Conservation (phyloP, 176 grass and related monocot genomes). For the Otatea glauca region DNA sequence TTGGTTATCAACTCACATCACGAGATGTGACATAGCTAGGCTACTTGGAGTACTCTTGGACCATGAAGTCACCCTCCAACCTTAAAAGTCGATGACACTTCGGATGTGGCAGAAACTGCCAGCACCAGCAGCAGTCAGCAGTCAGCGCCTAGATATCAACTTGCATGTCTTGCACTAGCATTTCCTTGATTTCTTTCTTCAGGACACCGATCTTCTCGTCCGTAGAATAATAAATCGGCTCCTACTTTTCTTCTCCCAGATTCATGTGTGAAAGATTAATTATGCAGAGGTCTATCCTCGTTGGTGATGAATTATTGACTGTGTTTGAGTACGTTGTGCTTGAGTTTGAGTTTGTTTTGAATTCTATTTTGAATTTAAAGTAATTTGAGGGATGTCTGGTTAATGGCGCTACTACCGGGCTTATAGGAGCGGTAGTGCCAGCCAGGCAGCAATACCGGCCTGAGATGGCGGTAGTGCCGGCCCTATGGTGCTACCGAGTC, state of each 20-base stretch:
- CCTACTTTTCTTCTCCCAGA: neutral
- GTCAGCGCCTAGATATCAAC: neutral
- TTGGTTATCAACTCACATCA: conserved; percentile 13
- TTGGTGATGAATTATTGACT: too few relatives aligned
- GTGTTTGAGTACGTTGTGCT: too few relatives aligned
- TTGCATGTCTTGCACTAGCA: neutral
- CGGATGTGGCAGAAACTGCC: neutral
- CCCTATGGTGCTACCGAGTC: too few relatives aligned
- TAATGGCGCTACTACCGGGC: too few relatives aligned
- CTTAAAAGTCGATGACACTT: neutral
- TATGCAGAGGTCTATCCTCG: too few relatives aligned
- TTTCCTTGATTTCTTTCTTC: neutral
- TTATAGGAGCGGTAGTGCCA: too few relatives aligned
- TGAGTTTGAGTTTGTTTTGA: too few relatives aligned
- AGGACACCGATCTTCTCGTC: neutral
- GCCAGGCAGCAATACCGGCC: too few relatives aligned
- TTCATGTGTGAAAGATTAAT: too few relatives aligned
- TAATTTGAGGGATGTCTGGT: too few relatives aligned
- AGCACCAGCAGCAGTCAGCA: neutral
- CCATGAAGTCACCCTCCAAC: conserved; percentile 26
- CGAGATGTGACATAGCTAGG: neutral
- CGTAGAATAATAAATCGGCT: neutral
- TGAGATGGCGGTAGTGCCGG: too few relatives aligned
- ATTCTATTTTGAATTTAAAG: too few relatives aligned
- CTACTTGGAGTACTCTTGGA: conserved; percentile 20